Percentiles rank a stretch among this genome's conserved stretches.
These are phyloP conservation scores for Pichia norvegensis DNA, from an alignment of 1,139 yeast genomes.

Conservation along the genomic window DNA sequence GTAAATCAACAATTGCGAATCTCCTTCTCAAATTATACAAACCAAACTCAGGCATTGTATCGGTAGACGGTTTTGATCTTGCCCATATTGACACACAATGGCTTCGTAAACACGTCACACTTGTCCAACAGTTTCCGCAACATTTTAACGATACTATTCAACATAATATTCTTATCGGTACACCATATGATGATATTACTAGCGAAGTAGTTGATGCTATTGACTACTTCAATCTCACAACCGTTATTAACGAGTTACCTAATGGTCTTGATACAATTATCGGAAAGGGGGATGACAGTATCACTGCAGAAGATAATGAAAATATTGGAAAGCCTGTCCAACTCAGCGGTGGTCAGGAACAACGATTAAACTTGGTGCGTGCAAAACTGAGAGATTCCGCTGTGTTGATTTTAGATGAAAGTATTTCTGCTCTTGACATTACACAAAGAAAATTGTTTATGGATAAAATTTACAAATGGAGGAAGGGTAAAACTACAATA, in stretches of 20 bases:
- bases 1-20: constrained; percentile 75
- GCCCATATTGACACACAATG: constrained; percentile 38
- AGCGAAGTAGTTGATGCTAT: constrained; percentile 34
- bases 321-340: constrained; percentile 22
- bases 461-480: constrained; percentile 47
- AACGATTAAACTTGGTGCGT: constrained; percentile 74
- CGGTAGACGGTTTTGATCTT: constrained; percentile 47
- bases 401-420: constrained; percentile 74
- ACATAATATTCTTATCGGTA: constrained; percentile 55
- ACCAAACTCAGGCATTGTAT: constrained; percentile 37
- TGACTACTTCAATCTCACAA: constrained; percentile 42
- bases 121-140: constrained; percentile 64
- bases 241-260: constrained; percentile 40
- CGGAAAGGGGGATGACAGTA: constrained; percentile 25
- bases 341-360: constrained; percentile 91
- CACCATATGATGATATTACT: constrained; percentile 3
- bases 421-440: constrained; percentile 71
- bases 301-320: neutral
- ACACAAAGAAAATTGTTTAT: constrained; percentile 39
- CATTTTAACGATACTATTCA: constrained; percentile 57
- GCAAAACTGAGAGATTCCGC: constrained; percentile 69
- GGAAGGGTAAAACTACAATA: constrained; percentile 66
- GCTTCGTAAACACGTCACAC: constrained; percentile 56
- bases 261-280: constrained; percentile 49
- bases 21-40: constrained; percentile 54